A percentile compares a stretch with the other conserved stretches of the same genome.
phyloP scores from a whole-genome alignment of 257 asterid species.

The Fraxinus anomala region DNA sequence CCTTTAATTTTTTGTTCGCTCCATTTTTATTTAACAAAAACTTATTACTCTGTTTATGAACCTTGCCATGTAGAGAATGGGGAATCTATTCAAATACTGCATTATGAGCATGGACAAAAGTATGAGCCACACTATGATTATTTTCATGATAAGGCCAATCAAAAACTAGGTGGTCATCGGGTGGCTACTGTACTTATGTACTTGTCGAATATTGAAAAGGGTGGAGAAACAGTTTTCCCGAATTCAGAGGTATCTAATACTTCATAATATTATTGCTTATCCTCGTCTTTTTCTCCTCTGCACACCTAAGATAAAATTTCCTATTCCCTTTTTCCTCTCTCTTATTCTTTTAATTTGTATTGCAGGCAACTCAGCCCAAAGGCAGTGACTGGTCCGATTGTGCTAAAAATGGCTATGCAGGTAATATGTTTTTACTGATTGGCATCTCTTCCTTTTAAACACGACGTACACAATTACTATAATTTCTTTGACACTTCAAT shows the following conservation, averaged over 20 bases:
- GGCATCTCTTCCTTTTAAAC: background rate
- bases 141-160: constrained; percentile 49
- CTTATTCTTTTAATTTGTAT: background rate
- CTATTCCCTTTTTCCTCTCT: background rate
- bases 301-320: too few species aligned
- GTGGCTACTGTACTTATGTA: constrained; percentile 80
- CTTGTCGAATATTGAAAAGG: constrained; percentile 56
- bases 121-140: constrained; percentile 70
- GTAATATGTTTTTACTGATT: constrained; percentile 22
- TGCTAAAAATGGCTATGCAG: constrained; percentile 70
- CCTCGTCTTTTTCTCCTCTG: background rate
- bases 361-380: constrained; percentile 52
- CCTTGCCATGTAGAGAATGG: constrained; percentile 50
- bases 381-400: constrained; percentile 70
- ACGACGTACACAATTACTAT: background rate
- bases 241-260: constrained; percentile 42
- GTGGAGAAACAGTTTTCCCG: constrained; percentile 77
- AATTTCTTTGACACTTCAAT: background rate
- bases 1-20: background rate
- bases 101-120: constrained; percentile 59
- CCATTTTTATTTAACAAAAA: background rate
- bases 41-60: background rate
- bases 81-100: constrained; percentile 66
- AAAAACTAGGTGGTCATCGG: constrained; percentile 59
- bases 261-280: background rate